Evolutionary conservation across 2,329 filamentous ascomycete species (phyloP).

Genomic region (Claviceps spartinae): DNA sequence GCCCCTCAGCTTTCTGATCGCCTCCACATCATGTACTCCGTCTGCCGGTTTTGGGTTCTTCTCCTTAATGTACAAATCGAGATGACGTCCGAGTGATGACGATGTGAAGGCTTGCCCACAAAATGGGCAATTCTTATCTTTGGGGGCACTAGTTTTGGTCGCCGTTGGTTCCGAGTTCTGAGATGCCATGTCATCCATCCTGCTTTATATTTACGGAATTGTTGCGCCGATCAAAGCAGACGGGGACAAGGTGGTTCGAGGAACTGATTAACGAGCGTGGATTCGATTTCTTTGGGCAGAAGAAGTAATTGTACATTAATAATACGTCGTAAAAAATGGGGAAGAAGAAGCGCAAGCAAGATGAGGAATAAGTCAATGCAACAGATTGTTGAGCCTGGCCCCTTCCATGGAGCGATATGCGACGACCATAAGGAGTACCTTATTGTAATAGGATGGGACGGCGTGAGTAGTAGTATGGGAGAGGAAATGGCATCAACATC

Average conservation of each 20-base stretch:
- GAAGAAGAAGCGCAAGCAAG: neutral
- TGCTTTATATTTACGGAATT: neutral
- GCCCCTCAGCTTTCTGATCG: constrained; percentile 71
- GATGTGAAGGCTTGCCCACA: constrained; percentile 86
- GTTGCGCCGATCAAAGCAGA: no score
- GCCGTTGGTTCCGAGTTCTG: constrained; percentile 25
- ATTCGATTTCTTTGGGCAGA: neutral
- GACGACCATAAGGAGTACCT: constrained; percentile 3
- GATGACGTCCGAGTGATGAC: constrained; percentile 80
- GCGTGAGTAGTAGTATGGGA: neutral
- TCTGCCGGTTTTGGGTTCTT: constrained; percentile 83
- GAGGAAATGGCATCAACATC: neutral
- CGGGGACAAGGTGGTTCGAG: neutral
- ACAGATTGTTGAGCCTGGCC: constrained; percentile 1
- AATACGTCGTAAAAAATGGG: neutral
- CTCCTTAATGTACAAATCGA: constrained; percentile 86
- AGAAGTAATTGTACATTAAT: neutral
- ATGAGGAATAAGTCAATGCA: neutral
- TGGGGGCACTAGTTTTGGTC: constrained; percentile 37
- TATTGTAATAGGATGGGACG: neutral
- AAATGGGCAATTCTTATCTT: constrained; percentile 81
- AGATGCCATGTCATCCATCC: constrained; percentile 20
- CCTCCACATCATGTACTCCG: constrained; percentile 79
- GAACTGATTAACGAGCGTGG: constrained; percentile 4
- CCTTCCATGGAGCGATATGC: constrained; percentile 6